Evolutionary conservation across 164 flowering plant genomes (phyloP), one percentile per base, ranked within the genome.

Genomic region (Echeveria elegans): DNA sequence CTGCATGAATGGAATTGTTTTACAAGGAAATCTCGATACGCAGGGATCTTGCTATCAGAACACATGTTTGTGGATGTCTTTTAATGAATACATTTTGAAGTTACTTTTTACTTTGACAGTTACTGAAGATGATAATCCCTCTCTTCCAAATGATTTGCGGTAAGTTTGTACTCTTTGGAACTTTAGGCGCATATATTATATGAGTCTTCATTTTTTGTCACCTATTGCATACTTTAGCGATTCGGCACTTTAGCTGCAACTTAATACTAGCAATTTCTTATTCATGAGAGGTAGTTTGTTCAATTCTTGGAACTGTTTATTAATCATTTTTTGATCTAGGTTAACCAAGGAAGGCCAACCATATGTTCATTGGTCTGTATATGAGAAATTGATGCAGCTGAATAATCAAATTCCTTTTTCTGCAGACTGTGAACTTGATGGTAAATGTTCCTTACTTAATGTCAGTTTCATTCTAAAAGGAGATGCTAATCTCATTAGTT

Each of bases 361-460:
- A 72, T 75, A 68, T 66, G 62, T 83, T 50, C 91, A 88, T 63
- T 88, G 91, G 5, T 75, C 73, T 72, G 77, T 87, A 67, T 70
- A 24, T 52, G 73, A 74, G 69, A 83, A 76, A 47, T 58, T 88
- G 79, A 63, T 67, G 68, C 75, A 80, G 66, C 65, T 81, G 63
- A 79, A 70, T 71, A 70, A 61, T 40, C 72, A 72, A 58, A 6
- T 43, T 59, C 53, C 69, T 70, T 19, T 47, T 10, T 67, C 74
- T 65, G 61, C 64, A 23, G 32, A 24, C 62, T 6, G 12, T 37
- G 75, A 65, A 24, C 45, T 41, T 67, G 66, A 72, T 72, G 85
- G 86, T 83, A 77, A 77, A 24, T 11, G 64, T 56, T 65, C 36
- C 50, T 56, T 31, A 63, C 64, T 45, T 32, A 19, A 37, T 41